Evolutionary conservation across 176 grass and related monocot genomes (phyloP).

Genomic region (Raddia guianensis): DNA sequence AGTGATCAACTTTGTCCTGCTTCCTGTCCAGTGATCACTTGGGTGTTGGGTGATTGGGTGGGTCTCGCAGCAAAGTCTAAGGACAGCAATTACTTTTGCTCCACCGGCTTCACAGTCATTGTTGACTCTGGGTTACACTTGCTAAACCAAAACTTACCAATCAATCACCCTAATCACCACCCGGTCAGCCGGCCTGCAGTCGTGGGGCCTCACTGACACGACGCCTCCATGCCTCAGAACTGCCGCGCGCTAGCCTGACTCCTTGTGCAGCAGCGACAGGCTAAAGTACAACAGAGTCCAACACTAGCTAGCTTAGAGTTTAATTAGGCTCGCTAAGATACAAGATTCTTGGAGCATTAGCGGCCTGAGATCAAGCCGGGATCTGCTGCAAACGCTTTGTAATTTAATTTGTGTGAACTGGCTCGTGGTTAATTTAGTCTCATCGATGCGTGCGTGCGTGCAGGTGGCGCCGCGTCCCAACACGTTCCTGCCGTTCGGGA

Average conservation of each 20-base stretch:
- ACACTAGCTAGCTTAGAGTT: background rate
- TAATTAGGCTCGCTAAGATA: background rate
- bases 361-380: background rate
- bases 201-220: background rate
- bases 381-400: background rate
- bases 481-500: conserved; percentile 74
- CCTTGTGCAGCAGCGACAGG: background rate
- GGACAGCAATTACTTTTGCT: background rate
- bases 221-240: background rate
- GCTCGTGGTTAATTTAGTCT: background rate
- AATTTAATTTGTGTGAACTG: background rate
- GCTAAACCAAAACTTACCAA: conserved; percentile 14
- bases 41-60: no score
- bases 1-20: background rate
- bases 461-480: conserved; percentile 58
- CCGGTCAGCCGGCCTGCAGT: conserved; percentile 19
- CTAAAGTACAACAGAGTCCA: background rate
- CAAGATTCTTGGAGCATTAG: background rate
- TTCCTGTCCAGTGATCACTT: background rate
- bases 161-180: background rate
- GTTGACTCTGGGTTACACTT: conserved; percentile 25
- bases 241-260: background rate
- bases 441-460: background rate
- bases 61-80: conserved; percentile 15
- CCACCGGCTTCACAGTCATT: conserved; percentile 27